These are phyloP conservation scores for Ceratobasidium sp. DNA, from an alignment of 1,284 basidiomycete genomes.

Conservation along the genomic window DNA sequence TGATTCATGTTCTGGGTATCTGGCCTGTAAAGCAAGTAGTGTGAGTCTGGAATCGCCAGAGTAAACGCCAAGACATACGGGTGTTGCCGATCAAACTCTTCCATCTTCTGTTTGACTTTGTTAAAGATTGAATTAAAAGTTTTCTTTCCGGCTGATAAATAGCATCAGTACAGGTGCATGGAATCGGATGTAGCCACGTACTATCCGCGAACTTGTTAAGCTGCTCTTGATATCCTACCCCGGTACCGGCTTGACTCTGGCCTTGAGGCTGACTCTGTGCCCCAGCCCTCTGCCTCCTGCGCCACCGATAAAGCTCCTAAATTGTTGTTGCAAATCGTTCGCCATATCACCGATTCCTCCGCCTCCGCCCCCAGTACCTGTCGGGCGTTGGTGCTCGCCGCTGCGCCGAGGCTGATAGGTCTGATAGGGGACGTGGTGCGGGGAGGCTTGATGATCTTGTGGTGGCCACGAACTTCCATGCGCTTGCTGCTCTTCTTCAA, in stretches of 20 bases:
- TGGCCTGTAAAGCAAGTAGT: background rate
- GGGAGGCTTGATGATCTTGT: background rate
- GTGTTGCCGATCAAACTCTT: conserved; percentile 70
- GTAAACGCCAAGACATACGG: conserved; percentile 6
- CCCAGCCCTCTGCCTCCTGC: conserved; percentile 42
- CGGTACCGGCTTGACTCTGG: conserved; percentile 17
- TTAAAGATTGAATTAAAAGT: conserved; percentile 77
- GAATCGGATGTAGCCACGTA: conserved; percentile 58
- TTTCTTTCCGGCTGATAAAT: conserved; percentile 74
- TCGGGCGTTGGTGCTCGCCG: conserved; percentile 42
- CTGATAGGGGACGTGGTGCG: conserved; percentile 29
- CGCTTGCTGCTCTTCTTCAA: conserved; percentile 71
- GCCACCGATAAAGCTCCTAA: conserved; percentile 46
- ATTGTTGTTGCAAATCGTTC: conserved; percentile 34
- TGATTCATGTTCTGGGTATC: conserved; percentile 44
- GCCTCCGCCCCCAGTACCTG: conserved; percentile 10
- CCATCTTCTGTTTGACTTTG: conserved; percentile 83
- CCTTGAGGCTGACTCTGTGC: conserved; percentile 73
- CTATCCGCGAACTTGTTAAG: conserved; percentile 81
- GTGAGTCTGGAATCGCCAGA: background rate
- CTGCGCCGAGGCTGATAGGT: conserved; percentile 37
- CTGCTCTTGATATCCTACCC: conserved; percentile 69
- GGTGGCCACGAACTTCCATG: conserved; percentile 44
- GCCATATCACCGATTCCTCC: conserved; percentile 43
- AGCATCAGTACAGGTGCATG: conserved; percentile 5